phyloP scores from a whole-genome alignment of 163 green algal species.

The Scenedesmus sp. region DNA sequence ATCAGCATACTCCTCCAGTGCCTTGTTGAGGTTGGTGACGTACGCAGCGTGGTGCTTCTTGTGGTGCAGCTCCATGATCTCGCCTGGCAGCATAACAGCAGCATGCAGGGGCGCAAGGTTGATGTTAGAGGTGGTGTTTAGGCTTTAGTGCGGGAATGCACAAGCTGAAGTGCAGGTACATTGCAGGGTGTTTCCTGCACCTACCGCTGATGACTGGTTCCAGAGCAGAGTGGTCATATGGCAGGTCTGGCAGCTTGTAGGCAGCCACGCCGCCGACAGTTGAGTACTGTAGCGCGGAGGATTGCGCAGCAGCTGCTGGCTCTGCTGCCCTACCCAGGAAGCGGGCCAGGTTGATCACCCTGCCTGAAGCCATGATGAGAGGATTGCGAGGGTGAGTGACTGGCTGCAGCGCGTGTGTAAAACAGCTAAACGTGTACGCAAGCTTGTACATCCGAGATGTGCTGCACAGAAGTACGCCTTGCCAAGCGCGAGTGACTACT shows the following conservation, averaged over 20 bases:
- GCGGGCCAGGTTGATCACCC: conserved; percentile 39
- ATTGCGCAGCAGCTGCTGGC: conserved; percentile 4
- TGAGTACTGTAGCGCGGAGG: not conserved
- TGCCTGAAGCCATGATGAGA: conserved; percentile 28
- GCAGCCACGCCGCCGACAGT: conserved; percentile 56
- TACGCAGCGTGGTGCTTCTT: conserved; percentile 97
- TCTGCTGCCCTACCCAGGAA: conserved; percentile 37
- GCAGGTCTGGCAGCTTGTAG: conserved; percentile 90
- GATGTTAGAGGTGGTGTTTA: not conserved
- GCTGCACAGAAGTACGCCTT: not conserved
- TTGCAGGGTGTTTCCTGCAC: not conserved
- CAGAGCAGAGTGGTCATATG: conserved; percentile 94
- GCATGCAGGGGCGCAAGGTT: not conserved
- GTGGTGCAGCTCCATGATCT: conserved; percentile 99
- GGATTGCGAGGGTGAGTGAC: not conserved
- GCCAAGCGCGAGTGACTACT: not conserved
- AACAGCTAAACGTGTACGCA: not conserved
- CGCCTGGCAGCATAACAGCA: not conserved
- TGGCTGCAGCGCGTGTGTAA: not conserved
- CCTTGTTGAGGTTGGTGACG: conserved; percentile 91
- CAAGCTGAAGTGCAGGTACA: not conserved
- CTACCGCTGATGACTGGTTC: conserved; percentile 89
- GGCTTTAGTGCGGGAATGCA: not conserved
- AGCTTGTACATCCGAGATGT: not conserved
- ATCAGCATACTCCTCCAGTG: conserved; percentile 87